Conservation (phyloP, 2,329 filamentous ascomycete species). For the Botrytis medusae region DNA sequence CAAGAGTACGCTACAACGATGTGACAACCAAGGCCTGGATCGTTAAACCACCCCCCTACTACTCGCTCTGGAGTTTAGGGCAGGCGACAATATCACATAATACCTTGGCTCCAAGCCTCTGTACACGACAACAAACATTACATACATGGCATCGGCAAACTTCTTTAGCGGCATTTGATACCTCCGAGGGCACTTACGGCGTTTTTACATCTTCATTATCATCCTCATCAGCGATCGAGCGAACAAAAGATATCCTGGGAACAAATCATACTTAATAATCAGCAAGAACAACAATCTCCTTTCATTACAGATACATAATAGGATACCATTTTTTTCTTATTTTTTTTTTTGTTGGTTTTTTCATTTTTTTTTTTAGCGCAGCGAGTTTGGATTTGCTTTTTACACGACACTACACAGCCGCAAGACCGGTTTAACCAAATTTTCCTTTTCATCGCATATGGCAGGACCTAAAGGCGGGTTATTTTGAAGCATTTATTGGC, state of each 20-base stretch:
- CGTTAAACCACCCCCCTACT: constrained; percentile 46
- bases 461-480: constrained; percentile 37
- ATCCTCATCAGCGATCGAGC: constrained; percentile 38
- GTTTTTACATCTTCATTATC: constrained; percentile 31
- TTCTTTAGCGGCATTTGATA: constrained; percentile 41
- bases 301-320: constrained; percentile 38
- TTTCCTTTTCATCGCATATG: constrained; percentile 36
- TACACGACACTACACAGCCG: constrained; percentile 47
- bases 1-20: constrained; percentile 85
- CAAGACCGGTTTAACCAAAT: constrained; percentile 40
- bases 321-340: constrained; percentile 35
- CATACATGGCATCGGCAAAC: constrained; percentile 22
- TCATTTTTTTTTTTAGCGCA: constrained; percentile 49
- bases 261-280: constrained; percentile 29
- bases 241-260: constrained; percentile 33
- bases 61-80: constrained; percentile 49
- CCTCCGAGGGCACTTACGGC: constrained; percentile 32
- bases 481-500: constrained; percentile 38
- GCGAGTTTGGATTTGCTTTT: constrained; percentile 50
- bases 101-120: constrained; percentile 17
- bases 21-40: constrained; percentile 62
- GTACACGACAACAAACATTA: constrained; percentile 25
- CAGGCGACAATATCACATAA: constrained; percentile 34
- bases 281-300: constrained; percentile 24
- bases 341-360: constrained; percentile 38